Base-by-base conservation (phyloP, 495 filamentous ascomycete species). In the Penicillium paxilli region DNA sequence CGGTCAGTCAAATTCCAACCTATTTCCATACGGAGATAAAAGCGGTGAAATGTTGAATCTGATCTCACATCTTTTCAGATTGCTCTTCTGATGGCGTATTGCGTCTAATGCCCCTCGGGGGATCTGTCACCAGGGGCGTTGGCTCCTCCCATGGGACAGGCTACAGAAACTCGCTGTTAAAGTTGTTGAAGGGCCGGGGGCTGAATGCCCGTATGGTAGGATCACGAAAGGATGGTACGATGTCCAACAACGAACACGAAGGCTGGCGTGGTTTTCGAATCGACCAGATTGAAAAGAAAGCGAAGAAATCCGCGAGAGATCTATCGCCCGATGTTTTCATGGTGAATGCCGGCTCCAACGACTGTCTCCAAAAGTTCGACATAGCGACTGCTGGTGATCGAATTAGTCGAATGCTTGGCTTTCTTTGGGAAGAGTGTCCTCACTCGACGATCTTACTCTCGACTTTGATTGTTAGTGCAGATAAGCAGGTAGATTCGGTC, bases 261-360 rank as follows among this genome's bases (percentile, higher is more conserved):
- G 69, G 67, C 10, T 73, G 68, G 48, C 68, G 65, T 5, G 69
- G 68, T 16, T 61, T 67, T 6, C 53, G 52, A 21, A 71, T 69
- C 22, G 58, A 62, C 16, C 59, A 63, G 21, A 69, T 73, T 14
- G 57, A 61, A 20, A 56, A 47, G 38, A 66, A 70, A 38, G 68
- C 68, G 1, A 42, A 52, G 44, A 64, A 49, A 33, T 63, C 69
- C 2, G 60, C 69, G 7, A 60, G 62, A 4, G 44, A 56, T 8
- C 60, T 59, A 24, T 62, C 52, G 44, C 69, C 69, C 14, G 64
- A 73, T 42, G 25, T 73, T 0, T 65, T 71, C 42, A 55, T 64
- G 21, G 52, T 73, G 40, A 73, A 73, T 54, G 69, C 68, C 25
- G 69, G 69, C 33, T 68, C 69, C 46, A 71, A 71, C 25, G 69